These are phyloP conservation scores for Discostella stelligera DNA, from an alignment of 352 stramenopile genomes.

Conservation along the genomic window DNA sequence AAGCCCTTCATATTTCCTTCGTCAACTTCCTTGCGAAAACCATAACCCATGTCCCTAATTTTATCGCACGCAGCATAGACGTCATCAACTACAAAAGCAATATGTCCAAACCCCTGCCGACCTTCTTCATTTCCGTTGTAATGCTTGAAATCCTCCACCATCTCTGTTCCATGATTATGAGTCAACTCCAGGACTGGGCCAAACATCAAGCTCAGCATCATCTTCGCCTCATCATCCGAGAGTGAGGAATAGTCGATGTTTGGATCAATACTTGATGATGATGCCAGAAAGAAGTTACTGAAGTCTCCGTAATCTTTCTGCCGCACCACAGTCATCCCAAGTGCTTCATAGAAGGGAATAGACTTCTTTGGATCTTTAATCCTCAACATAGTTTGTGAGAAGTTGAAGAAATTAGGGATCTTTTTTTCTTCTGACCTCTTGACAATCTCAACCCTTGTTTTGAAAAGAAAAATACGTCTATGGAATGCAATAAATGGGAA, in stretches of 20 bases:
- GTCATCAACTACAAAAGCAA: conserved; percentile 85
- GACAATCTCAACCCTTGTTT: conserved; percentile 76
- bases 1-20: conserved; percentile 85
- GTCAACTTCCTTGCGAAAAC: conserved; percentile 85
- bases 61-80: conserved; percentile 86
- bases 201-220: conserved; percentile 54
- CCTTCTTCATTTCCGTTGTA: conserved; percentile 88
- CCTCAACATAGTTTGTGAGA: conserved; percentile 88
- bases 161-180: conserved; percentile 90
- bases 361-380: conserved; percentile 86
- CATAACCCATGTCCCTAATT: conserved; percentile 85
- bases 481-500: background rate
- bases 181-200: conserved; percentile 85
- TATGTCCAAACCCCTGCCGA: conserved; percentile 85
- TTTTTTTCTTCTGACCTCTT: conserved; percentile 51
- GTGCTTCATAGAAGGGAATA: conserved; percentile 86
- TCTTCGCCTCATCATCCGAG: conserved; percentile 48
- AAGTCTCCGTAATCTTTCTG: conserved; percentile 87
- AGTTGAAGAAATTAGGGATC: conserved; percentile 81
- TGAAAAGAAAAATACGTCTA: background rate
- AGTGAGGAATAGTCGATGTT: conserved; percentile 42
- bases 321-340: conserved; percentile 86
- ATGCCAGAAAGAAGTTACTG: conserved; percentile 87
- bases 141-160: conserved; percentile 82
- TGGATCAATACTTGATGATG: conserved; percentile 58